Evolutionary conservation across 306 rosid genomes (phyloP).

Genomic region (Delonix regia): DNA sequence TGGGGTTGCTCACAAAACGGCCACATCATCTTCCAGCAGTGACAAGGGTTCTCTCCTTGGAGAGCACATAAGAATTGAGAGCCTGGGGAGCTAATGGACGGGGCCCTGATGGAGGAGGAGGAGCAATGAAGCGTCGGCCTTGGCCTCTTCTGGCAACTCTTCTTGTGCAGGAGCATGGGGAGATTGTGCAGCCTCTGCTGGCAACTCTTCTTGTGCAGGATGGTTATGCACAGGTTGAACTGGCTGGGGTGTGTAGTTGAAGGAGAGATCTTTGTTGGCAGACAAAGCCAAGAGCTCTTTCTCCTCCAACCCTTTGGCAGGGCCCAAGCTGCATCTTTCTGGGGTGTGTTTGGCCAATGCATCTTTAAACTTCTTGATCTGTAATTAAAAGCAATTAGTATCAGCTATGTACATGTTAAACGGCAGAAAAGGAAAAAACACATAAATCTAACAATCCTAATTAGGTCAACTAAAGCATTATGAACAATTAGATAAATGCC

Average conservation of each 20-base stretch:
- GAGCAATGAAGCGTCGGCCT: neutral
- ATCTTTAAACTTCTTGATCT: constrained; percentile 92
- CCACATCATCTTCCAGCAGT: constrained; percentile 56
- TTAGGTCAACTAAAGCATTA: neutral
- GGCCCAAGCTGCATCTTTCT: constrained; percentile 82
- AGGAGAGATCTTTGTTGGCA: constrained; percentile 68
- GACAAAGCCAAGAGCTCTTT: constrained; percentile 85
- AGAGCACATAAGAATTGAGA: constrained; percentile 30
- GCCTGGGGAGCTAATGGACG: constrained; percentile 35
- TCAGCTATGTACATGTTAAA: constrained; percentile 19
- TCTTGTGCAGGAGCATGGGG: neutral
- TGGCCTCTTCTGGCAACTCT: neutral
- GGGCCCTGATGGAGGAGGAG: constrained; percentile 28
- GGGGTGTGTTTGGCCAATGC: constrained; percentile 88
- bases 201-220: constrained; percentile 32
- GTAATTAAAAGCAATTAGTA: constrained; percentile 25
- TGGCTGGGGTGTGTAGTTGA: constrained; percentile 68
- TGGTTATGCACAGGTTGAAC: constrained; percentile 34
- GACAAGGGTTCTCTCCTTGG: constrained; percentile 47
- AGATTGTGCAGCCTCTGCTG: neutral
- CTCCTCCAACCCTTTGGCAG: constrained; percentile 90
- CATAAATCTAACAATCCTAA: neutral
- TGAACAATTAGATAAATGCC: neutral
- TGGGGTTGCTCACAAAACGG: constrained; percentile 18
- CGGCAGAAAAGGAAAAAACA: neutral